Percentiles rank a stretch among this genome's conserved stretches.
These are phyloP conservation scores for Beauveria sp. DNA, from an alignment of 2,329 filamentous ascomycete genomes.

Conservation along the genomic window DNA sequence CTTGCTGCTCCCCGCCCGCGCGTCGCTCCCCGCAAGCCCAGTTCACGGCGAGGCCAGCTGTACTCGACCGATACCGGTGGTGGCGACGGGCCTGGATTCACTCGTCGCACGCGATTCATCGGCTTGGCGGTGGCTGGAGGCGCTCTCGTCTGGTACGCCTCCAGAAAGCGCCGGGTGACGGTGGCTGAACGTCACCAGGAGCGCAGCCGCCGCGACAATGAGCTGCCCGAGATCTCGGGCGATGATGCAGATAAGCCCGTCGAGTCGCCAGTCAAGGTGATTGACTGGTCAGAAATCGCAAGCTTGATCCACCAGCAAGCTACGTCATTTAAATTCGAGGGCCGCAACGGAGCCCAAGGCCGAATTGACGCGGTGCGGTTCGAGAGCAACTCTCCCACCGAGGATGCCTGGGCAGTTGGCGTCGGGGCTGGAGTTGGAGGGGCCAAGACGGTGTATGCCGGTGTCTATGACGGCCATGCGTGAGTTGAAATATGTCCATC, in stretches of 20 bases:
- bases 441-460: slow-evolving; percentile 23
- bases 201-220: background rate
- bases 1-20: background rate
- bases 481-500: slow-evolving; percentile 18
- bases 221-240: background rate
- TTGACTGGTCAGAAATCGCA: slow-evolving; percentile 22
- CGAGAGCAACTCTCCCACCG: slow-evolving; percentile 27
- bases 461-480: slow-evolving; percentile 44
- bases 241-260: slow-evolving; percentile 14
- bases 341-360: slow-evolving; percentile 18
- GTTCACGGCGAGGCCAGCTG: background rate
- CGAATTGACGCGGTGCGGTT: slow-evolving; percentile 27
- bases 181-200: slow-evolving; percentile 1
- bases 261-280: slow-evolving; percentile 20
- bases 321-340: slow-evolving; percentile 23
- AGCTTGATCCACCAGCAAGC: slow-evolving; percentile 23
- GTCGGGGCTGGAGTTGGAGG: slow-evolving; percentile 23
- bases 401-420: slow-evolving; percentile 28
- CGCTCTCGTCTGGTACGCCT: slow-evolving; percentile 1
- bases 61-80: background rate
- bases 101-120: background rate
- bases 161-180: background rate
- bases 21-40: background rate
- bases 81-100: background rate
- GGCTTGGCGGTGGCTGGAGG: background rate